These are phyloP conservation scores for Cinnamomum chago DNA, from an alignment of 164 flowering plant species.

Conservation along the genomic window DNA sequence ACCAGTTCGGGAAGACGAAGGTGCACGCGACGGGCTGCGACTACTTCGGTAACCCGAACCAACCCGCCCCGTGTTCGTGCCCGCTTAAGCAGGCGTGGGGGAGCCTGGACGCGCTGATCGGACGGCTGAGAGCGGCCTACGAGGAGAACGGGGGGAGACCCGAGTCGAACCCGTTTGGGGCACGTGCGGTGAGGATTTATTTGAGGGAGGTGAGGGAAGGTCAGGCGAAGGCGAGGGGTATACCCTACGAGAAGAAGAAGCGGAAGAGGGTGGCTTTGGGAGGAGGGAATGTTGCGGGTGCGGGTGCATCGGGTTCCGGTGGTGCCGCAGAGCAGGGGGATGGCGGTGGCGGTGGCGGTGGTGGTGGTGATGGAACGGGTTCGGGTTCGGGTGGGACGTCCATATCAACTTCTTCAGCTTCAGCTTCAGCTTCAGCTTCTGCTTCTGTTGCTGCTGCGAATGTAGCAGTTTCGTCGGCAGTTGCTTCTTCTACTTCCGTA, in stretches of 20 bases:
- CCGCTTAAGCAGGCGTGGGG: constrained; percentile 47
- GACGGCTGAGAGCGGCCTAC: constrained; percentile 36
- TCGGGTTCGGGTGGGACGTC: not conserved
- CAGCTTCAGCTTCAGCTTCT: not conserved
- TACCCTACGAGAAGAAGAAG: constrained; percentile 41
- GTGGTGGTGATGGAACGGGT: no score
- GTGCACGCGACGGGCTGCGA: constrained; percentile 30
- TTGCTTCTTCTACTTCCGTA: not conserved
- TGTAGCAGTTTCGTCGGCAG: not conserved
- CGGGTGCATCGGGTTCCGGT: not conserved
- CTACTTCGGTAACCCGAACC: constrained; percentile 33
- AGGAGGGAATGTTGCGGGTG: not conserved
- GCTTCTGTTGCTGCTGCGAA: not conserved
- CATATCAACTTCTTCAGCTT: not conserved
- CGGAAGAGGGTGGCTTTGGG: constrained; percentile 17
- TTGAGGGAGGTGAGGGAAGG: constrained; percentile 31
- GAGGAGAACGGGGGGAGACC: constrained; percentile 40
- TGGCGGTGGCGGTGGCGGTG: not conserved
- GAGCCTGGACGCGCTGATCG: constrained; percentile 38
- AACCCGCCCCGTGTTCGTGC: constrained; percentile 33
- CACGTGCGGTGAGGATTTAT: constrained; percentile 30
- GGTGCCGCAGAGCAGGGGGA: not conserved
- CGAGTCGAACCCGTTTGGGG: constrained; percentile 37
- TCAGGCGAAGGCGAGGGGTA: constrained; percentile 40
- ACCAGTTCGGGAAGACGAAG: constrained; percentile 42